Evolutionary conservation across 2,329 filamentous ascomycete species (phyloP).

Genomic region (Purpureocillium lavendulum): DNA sequence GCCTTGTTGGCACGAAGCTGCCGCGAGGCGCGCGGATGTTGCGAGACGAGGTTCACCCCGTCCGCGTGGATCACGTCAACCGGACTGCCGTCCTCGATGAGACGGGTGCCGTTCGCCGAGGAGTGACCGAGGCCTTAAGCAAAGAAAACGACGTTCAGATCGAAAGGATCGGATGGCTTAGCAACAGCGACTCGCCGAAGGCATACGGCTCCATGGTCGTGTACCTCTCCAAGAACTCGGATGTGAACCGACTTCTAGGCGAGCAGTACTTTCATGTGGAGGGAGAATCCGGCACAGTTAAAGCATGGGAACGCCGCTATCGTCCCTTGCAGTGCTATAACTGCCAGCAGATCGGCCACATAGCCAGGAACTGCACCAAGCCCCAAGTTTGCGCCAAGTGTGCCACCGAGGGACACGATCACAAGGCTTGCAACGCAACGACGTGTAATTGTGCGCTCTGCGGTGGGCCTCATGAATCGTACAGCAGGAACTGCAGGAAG

Average conservation of each 20-base stretch:
- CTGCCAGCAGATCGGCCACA: constrained; percentile 18
- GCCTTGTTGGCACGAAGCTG: too few species aligned
- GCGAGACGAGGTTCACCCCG: too few species aligned
- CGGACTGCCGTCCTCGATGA: constrained; percentile 12
- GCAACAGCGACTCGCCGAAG: constrained; percentile 12
- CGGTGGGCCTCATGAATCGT: constrained; percentile 11
- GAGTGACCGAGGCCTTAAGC: constrained; percentile 9
- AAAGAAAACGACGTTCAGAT: constrained; percentile 15
- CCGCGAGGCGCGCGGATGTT: too few species aligned
- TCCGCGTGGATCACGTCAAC: constrained; percentile 6
- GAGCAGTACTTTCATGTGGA: constrained; percentile 14
- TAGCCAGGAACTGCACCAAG: constrained; percentile 17
- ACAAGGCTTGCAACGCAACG: constrained; percentile 9
- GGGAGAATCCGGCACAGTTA: constrained; percentile 11
- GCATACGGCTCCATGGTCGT: constrained; percentile 17
- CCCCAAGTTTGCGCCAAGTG: constrained; percentile 9
- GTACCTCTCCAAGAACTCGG: constrained; percentile 10
- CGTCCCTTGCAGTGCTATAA: constrained; percentile 19
- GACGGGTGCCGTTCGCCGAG: constrained; percentile 6
- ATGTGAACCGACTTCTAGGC: constrained; percentile 9
- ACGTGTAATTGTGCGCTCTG: constrained; percentile 12
- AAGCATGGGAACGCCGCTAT: constrained; percentile 12
- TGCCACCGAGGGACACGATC: constrained; percentile 11
- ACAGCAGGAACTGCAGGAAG: constrained; percentile 12
- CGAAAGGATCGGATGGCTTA: constrained; percentile 16